Evolutionary conservation across 2,329 filamentous ascomycete species (phyloP).

Genomic region (Penicillium crustosum): DNA sequence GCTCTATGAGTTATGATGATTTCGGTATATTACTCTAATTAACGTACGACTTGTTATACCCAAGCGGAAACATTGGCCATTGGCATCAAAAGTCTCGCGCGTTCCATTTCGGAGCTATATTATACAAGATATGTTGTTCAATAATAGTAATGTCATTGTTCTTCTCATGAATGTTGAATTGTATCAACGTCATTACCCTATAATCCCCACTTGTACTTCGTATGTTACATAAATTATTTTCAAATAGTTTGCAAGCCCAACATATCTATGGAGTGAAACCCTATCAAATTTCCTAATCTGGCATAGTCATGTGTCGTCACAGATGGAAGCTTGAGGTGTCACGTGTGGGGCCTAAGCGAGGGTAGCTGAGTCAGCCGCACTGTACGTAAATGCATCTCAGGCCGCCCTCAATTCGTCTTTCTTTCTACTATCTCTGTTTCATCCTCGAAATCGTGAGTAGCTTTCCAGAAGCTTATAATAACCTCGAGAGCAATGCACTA

Average conservation of each 20-base stretch:
- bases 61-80: not conserved
- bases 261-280: conserved; percentile 1
- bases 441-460: conserved; percentile 47
- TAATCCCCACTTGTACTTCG: not conserved
- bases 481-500: conserved; percentile 16
- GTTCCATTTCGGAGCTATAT: not conserved
- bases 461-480: conserved; percentile 1
- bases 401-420: conserved; percentile 36
- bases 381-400: conserved; percentile 42
- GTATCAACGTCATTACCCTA: not conserved
- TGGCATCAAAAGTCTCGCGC: not conserved
- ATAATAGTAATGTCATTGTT: conserved; percentile 1
- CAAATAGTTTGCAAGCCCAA: not conserved
- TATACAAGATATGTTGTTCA: not conserved
- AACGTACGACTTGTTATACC: not conserved
- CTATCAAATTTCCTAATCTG: conserved; percentile 12
- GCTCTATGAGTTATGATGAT: not conserved
- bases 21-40: not conserved
- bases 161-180: not conserved
- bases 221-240: not conserved
- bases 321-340: conserved; percentile 4
- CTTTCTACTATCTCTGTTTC: conserved; percentile 45
- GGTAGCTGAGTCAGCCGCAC: conserved; percentile 42
- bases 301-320: conserved; percentile 8
- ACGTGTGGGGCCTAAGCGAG: conserved; percentile 13